Conservation (phyloP, 2,329 filamentous ascomycete genomes). For the Aspergillus latus region DNA sequence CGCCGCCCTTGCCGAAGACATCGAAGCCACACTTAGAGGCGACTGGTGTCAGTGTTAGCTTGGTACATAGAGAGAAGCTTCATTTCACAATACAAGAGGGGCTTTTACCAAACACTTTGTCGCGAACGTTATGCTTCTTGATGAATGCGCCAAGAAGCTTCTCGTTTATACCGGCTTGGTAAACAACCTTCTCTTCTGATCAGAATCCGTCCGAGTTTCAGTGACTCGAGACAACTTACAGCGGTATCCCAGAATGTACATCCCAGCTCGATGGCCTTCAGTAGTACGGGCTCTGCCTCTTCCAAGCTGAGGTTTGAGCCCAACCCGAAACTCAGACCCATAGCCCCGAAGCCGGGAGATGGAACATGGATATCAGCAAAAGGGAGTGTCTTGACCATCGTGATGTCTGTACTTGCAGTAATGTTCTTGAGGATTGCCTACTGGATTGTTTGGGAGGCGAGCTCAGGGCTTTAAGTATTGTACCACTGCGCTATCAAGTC, state of each 20-base stretch:
- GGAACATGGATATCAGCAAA: slow-evolving; percentile 44
- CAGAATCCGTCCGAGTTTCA: no score
- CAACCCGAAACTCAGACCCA: slow-evolving; percentile 50
- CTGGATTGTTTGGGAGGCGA: neutral
- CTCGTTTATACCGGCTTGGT: slow-evolving; percentile 50
- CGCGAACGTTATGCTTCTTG: slow-evolving; percentile 51
- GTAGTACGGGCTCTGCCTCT: slow-evolving; percentile 50
- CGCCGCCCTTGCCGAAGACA: slow-evolving; percentile 33
- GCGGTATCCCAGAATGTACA: slow-evolving; percentile 52
- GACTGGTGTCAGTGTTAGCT: slow-evolving; percentile 31
- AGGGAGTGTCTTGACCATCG: slow-evolving; percentile 45
- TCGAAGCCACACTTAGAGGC: slow-evolving; percentile 52
- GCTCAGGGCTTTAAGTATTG: neutral
- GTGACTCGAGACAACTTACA: slow-evolving; percentile 27
- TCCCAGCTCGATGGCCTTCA: slow-evolving; percentile 51
- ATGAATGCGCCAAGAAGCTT: slow-evolving; percentile 54
- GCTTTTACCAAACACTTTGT: slow-evolving; percentile 37
- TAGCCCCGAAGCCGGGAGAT: slow-evolving; percentile 51
- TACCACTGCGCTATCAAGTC: neutral
- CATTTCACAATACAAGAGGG: neutral
- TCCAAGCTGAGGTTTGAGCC: slow-evolving; percentile 46
- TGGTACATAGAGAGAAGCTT: neutral
- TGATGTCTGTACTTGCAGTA: slow-evolving; percentile 1
- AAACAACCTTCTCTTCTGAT: slow-evolving; percentile 39
- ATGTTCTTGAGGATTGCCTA: neutral